Base-by-base conservation (phyloP, 208 protist genomes). In the Crithidia brevicula region DNA sequence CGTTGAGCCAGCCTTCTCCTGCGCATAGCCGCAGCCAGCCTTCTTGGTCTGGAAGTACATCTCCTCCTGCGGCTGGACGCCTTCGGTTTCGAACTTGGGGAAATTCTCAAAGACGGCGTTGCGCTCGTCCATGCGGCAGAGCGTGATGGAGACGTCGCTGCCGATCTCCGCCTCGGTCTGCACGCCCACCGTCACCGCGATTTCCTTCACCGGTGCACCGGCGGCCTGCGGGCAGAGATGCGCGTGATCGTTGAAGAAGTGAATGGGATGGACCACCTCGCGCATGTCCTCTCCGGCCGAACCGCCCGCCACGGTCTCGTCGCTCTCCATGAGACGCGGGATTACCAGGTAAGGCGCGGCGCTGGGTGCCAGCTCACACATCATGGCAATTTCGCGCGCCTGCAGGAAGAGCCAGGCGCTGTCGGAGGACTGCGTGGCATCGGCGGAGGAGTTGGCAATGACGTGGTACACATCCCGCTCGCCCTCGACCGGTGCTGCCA, bases 51-150 rank as follows among this genome's bases (percentile, higher is more conserved):
- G 89, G 72, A 79, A 92, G 60, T 80, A 85, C 18, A 89, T 49
- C 40, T 82, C 73, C 8, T 82, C 68, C 45, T 77, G 62, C 34
- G 68, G 38, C 51, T 15, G 59, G 28, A 66, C 65, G 50, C 77
- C 80, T 3, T 89, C 82, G 0, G 74, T 82, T 31, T 82, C 69
- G 59, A 95, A 95, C 77, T 85, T 89, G n/a, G 89, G 86, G 59
- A 95, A 95, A 72, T 95, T 95, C 60, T 91, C 86, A 45, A 93
- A 93, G 51, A 95, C 89, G 20, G 80, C 63, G 72, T 92, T 93
- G 53, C 46, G 36, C 15, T 58, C 77, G 20, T 70, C 43, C 27
- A 95, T 53, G 27, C 34, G 58, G 42, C 70, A 64, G 49, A 92
- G 65, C 18, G 23, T 34, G 4, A 93, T 73, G 3, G 42, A 10